phyloP scores from a whole-genome alignment of 176 grass and related monocot genomes.

The Eragrostis curvula region DNA sequence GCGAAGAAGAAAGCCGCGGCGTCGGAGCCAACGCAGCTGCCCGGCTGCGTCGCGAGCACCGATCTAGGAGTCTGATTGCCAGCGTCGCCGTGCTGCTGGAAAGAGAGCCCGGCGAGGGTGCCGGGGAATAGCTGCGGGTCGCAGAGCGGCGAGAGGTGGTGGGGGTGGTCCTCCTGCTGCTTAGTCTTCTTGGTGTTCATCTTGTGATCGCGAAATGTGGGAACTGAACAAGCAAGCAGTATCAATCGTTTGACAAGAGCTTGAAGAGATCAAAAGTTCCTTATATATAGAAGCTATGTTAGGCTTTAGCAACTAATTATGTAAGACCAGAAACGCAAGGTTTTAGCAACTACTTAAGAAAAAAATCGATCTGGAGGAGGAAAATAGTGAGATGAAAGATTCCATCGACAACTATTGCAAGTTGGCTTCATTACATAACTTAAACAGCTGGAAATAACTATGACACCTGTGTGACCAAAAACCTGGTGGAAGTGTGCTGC shows the following conservation, averaged over 20 bases:
- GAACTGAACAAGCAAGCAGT: conserved; percentile 10
- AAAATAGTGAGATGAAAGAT: no score
- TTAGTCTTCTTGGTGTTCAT: conserved; percentile 68
- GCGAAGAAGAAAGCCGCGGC: conserved; percentile 53
- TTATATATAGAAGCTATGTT: neutral
- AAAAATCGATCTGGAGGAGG: no score
- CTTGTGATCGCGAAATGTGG: neutral
- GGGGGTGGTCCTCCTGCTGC: conserved; percentile 38
- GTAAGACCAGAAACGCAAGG: no score
- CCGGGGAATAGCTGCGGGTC: conserved; percentile 21
- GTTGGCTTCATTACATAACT: no score
- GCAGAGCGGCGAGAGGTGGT: conserved; percentile 44
- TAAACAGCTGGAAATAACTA: no score
- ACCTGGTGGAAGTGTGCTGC: no score
- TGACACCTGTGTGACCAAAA: no score
- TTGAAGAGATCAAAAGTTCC: neutral
- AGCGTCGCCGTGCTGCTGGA: neutral
- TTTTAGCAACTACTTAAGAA: neutral
- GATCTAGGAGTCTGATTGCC: conserved; percentile 10
- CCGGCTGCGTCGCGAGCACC: conserved; percentile 14
- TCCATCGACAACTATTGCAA: no score
- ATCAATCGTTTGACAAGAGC: neutral
- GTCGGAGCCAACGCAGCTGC: conserved; percentile 50
- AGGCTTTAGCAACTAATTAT: neutral
- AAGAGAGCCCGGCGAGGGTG: neutral